Evolutionary conservation across 2,329 filamentous ascomycete genomes (phyloP).

Genomic region (Atkinsonella hypoxylon): DNA sequence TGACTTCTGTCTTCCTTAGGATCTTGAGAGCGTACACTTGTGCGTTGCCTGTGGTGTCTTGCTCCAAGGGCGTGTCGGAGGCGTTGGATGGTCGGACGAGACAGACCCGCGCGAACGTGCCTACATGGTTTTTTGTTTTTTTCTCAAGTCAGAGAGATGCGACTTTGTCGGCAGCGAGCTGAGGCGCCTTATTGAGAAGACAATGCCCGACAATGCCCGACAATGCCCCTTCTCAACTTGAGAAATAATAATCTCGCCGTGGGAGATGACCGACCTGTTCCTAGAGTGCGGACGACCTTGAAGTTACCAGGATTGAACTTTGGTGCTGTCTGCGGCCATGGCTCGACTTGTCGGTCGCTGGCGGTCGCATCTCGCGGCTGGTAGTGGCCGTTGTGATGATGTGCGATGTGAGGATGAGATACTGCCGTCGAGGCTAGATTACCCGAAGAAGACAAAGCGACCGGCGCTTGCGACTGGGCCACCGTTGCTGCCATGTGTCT

Average conservation of each 20-base stretch:
- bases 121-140: conserved; percentile 22
- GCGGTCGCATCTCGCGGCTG: neutral
- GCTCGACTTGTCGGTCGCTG: conserved; percentile 3
- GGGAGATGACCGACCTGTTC: conserved; percentile 42
- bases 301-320: conserved; percentile 43
- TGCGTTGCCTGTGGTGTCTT: conserved; percentile 19
- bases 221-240: too few relatives aligned
- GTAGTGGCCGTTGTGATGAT: conserved; percentile 1
- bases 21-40: conserved; percentile 73
- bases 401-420: conserved; percentile 5
- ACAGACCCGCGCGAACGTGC: conserved; percentile 74
- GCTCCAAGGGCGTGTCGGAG: conserved; percentile 20
- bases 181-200: neutral
- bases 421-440: conserved; percentile 8
- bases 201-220: neutral
- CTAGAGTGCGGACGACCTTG: conserved; percentile 61
- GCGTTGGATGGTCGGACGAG: conserved; percentile 54
- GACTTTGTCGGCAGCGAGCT: too few relatives aligned
- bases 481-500: conserved; percentile 20
- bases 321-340: conserved; percentile 15
- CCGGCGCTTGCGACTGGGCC: conserved; percentile 18
- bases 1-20: conserved; percentile 59
- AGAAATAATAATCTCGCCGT: conserved; percentile 4
- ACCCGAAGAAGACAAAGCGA: conserved; percentile 7
- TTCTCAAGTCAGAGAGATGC: neutral